A percentile compares a stretch with the other conserved stretches of the same genome.
phyloP scores from a whole-genome alignment of 371 early-diverging fungal species.

The Mucor velutinosus region DNA sequence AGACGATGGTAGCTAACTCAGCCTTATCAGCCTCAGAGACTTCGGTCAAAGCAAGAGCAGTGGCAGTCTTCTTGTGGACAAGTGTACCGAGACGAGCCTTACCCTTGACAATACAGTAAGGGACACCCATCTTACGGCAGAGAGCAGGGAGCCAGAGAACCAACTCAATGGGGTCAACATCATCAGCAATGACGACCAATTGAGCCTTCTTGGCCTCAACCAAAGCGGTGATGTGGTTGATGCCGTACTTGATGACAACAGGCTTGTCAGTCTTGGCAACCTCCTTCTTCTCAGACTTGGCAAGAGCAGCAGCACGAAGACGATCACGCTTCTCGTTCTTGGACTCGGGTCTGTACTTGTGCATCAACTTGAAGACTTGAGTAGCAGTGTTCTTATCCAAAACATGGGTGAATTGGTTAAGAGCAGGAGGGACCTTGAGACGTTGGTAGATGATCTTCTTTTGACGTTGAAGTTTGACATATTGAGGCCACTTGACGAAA shows the following conservation, averaged over 20 bases:
- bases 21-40: constrained; percentile 96
- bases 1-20: constrained; percentile 85
- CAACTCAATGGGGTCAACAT: constrained; percentile 99
- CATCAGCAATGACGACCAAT: constrained; percentile 98
- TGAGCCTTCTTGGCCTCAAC: constrained; percentile 99
- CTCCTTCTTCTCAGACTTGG: constrained; percentile 88
- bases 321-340: constrained; percentile 95
- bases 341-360: constrained; percentile 99
- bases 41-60: constrained; percentile 95
- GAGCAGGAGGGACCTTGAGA: constrained; percentile 99
- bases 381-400: constrained; percentile 98
- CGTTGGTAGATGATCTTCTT: constrained; percentile 96
- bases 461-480: constrained; percentile 97
- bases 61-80: constrained; percentile 99
- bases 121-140: constrained; percentile 99
- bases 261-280: constrained; percentile 94
- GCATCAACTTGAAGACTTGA: constrained; percentile 93
- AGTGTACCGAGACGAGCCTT: constrained; percentile 98
- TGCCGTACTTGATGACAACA: constrained; percentile 96
- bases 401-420: constrained; percentile 99
- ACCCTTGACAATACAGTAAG: constrained; percentile 98
- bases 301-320: constrained; percentile 80
- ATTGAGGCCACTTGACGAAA: constrained; percentile 98
- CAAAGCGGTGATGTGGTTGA: constrained; percentile 98
- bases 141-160: constrained; percentile 99